A percentile compares a stretch with the other conserved stretches of the same genome.
Conservation (phyloP, 306 rosid species). For the Sphenostylis stenocarpa region DNA sequence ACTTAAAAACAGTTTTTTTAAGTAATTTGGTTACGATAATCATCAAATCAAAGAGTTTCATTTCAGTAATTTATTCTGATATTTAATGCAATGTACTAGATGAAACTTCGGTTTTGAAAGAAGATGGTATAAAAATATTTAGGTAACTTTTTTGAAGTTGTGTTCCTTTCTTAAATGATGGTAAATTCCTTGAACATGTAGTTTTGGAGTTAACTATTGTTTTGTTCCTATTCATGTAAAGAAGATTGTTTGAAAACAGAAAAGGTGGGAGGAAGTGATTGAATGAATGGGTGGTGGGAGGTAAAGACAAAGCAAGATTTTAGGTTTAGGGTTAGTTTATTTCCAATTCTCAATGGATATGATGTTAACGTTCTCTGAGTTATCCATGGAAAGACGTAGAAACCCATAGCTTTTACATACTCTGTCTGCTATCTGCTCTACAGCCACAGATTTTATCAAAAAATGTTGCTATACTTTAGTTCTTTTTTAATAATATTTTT, state of each 20-base stretch:
- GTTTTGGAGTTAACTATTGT: neutral
- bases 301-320: conserved; percentile 33
- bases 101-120: neutral
- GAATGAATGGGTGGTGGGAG: neutral
- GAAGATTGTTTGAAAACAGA: neutral
- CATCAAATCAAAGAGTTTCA: neutral
- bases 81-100: neutral
- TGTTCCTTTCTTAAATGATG: neutral
- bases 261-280: neutral
- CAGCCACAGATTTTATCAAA: conserved; percentile 21
- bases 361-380: conserved; percentile 25
- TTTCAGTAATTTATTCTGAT: neutral
- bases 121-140: neutral
- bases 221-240: conserved; percentile 7
- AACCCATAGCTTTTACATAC: conserved; percentile 23
- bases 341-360: conserved; percentile 19
- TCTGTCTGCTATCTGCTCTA: conserved; percentile 23
- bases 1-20: neutral
- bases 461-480: conserved; percentile 14
- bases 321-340: conserved; percentile 19
- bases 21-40: neutral
- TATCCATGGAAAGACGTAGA: conserved; percentile 32
- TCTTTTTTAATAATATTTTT: conserved; percentile 24
- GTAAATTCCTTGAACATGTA: neutral
- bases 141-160: neutral